Evolutionary conservation across 2,329 filamentous ascomycete species (phyloP).

Genomic region (Tricladium varicosporioides): DNA sequence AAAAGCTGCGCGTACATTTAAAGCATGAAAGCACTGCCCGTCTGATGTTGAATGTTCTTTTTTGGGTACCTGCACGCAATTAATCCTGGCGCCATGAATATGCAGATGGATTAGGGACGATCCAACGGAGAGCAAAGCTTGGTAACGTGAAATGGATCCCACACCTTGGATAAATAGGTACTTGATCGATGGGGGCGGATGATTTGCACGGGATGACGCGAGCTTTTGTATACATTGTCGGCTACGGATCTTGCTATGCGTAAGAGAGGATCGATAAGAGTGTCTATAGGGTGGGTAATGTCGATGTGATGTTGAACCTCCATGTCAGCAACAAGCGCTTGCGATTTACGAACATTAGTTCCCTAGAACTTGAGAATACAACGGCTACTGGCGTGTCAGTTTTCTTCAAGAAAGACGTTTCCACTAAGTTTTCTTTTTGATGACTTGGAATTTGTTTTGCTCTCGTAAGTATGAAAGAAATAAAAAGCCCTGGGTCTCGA

Average conservation of each 20-base stretch:
- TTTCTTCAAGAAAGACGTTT: too few relatives aligned
- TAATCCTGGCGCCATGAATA: neutral
- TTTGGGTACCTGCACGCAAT: neutral
- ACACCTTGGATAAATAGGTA: conserved; percentile 5
- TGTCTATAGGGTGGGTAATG: neutral
- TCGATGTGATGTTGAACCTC: neutral
- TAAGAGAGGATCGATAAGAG: neutral
- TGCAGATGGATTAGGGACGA: neutral
- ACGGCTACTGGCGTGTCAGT: too few relatives aligned
- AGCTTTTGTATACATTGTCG: neutral
- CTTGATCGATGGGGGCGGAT: neutral
- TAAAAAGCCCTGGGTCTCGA: too few relatives aligned
- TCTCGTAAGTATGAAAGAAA: too few relatives aligned
- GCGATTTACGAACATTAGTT: neutral
- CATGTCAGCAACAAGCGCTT: neutral
- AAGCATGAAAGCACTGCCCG: conserved; percentile 3
- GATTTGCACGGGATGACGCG: conserved; percentile 12
- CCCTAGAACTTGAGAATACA: too few relatives aligned
- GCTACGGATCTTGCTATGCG: neutral
- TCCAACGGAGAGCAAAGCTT: neutral
- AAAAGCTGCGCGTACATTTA: neutral
- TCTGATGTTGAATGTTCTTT: neutral
- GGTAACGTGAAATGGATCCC: conserved; percentile 1
- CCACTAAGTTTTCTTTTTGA: too few relatives aligned
- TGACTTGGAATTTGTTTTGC: too few relatives aligned